Base-by-base conservation (phyloP, 164 flowering plant genomes). In the Aristolochia californica region DNA sequence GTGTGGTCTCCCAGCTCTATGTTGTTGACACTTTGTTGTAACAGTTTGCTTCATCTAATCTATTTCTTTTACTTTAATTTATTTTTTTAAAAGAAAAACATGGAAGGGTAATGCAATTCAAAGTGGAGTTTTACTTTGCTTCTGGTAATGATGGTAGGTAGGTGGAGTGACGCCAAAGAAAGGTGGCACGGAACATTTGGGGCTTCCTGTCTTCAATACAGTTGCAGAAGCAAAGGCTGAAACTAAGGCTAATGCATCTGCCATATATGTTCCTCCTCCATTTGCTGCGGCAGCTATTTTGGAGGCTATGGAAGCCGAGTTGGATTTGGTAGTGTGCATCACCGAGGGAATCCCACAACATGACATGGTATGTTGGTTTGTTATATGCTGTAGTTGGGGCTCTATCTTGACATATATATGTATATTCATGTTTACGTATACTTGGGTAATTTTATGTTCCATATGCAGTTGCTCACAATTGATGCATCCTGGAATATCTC, bases 211-310 rank as follows among this genome's bases (percentile, higher is more conserved):
- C 48, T 93, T 87, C 70, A 89, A 93, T 77, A 13, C 90, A 4
- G 97, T 93, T 64, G 90, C 99, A n/a, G 99, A 94, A 65, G 99
- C 99, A 38, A 90, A 90, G 77, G 95, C 90, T 47, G 96, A 89
- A 69, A 84, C 96, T 17, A 89, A 83, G 76, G 99, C 99, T 30
- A 90, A 94, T 82, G 97, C 96, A 21, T 85, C 99, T 0, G 96
- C 87, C 48, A 80, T 94, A 48, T 94, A 94, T 73, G 99, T 94
- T 48, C 97, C 99, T 23, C 97, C 99, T 43, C 87, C 99, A 43
- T 94, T 94, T 78, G 99, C 97, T 57, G 96, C 96, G 1, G 85
- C 85, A 45, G 97, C 99, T 58, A 94, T 94, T 58, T 67, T 87
- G 96, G 97, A 90, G 81, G 85, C 88, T 20, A 47, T 89, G 80